Base-by-base conservation (phyloP, 2,329 filamentous ascomycete species). In the Nothopassalora personata region DNA sequence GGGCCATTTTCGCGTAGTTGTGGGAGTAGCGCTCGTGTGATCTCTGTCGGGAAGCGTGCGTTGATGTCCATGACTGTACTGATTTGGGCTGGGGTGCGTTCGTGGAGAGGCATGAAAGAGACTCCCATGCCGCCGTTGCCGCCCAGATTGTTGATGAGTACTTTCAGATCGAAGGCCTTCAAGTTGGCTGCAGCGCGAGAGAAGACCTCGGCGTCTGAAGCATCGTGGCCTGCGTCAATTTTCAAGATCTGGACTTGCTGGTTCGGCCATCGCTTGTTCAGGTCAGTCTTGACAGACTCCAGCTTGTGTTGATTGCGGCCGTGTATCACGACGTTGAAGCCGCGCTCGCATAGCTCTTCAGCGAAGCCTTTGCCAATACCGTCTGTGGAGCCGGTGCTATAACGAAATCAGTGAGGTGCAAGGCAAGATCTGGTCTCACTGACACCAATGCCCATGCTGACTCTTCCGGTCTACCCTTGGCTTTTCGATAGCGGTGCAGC, bases 131-230 rank as follows among this genome's bases (percentile, higher is more conserved):
- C 56, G 10, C 65, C 64, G 11, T 66, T 69, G 10, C 79, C 79
- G 19, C 83, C 82, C 0, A 82, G 78, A 67, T 85, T 85, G 71
- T 85, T 85, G 65, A 86, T 69, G 27, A 86, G 71, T 1, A 85
- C 71, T 0, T 78, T 83, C 33, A 86, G 70, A 60, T 78, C 69
- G 36, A 80, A 66, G 53, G 71, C 73, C 15, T 58, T 53, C 7
- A 68, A 43, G 3, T 56, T 43, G 8, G 31, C 50, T 15, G 70
- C 66, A 27, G 75, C 60, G 31, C 62, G 39, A 8, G 67, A 57
- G 19, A 73, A 69, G 1, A 76, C 77, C 66, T 84, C 80, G 11
- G 77, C 76, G 18, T 81, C 67, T 10, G 52, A 43, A 27, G 55
- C 54, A 18, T 56, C 58, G 11, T 53, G 53, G 13, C 56, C 33